phyloP scores from a whole-genome alignment of 2,329 filamentous ascomycete genomes.

The Aspergillus niger region DNA sequence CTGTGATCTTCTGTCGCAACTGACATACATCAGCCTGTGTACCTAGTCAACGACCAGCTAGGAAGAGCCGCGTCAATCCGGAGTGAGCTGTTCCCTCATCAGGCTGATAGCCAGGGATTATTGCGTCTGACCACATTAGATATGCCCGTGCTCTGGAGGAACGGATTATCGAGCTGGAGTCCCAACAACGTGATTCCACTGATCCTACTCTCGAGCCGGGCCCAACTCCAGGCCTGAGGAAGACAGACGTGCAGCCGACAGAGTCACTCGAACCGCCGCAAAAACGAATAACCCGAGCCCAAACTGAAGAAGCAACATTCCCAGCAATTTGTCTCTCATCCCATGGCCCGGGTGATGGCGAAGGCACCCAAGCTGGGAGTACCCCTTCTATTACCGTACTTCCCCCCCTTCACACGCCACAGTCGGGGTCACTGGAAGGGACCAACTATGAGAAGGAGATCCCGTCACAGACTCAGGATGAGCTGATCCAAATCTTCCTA shows the following conservation, averaged over 20 bases:
- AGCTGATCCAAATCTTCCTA: background rate
- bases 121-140: background rate
- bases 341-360: background rate
- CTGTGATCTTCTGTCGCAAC: background rate
- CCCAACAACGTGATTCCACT: background rate
- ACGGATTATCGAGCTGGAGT: conserved; percentile 3
- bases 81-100: background rate
- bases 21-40: background rate
- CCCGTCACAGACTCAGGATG: background rate
- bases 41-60: background rate
- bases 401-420: background rate
- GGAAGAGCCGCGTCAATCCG: background rate
- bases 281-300: background rate
- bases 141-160: conserved; percentile 7
- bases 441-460: background rate
- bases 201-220: background rate
- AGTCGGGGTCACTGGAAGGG: background rate
- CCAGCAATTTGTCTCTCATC: background rate
- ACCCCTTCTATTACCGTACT: background rate
- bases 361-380: background rate
- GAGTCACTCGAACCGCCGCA: background rate
- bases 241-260: background rate
- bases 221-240: background rate
- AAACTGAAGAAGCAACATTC: background rate
- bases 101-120: background rate